Percentiles rank a stretch among this genome's conserved stretches.
Conservation (phyloP, 148 eudicot genomes). For the Nyssa sinensis region DNA sequence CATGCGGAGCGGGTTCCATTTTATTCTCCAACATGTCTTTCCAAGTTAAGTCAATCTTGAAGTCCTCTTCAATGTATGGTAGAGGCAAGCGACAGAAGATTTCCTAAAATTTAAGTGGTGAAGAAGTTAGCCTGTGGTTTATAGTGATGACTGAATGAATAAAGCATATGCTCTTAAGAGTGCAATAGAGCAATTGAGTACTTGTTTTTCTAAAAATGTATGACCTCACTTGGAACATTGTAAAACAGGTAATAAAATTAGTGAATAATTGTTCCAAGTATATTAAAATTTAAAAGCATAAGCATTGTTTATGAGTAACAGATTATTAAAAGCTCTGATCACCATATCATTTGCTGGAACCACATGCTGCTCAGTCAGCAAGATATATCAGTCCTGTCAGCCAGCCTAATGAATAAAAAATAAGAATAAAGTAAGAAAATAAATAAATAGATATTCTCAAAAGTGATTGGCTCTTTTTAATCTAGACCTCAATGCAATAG, state of each 20-base stretch:
- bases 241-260: neutral
- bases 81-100: constrained; percentile 63
- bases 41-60: constrained; percentile 52
- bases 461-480: neutral
- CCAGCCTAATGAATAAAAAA: constrained; percentile 59
- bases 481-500: neutral
- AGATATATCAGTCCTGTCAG: constrained; percentile 73
- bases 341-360: constrained; percentile 39
- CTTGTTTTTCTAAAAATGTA: neutral
- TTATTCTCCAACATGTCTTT: constrained; percentile 43
- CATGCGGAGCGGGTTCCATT: constrained; percentile 64
- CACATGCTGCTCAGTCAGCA: constrained; percentile 67
- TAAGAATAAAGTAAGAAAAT: constrained; percentile 26
- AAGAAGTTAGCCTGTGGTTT: constrained; percentile 11
- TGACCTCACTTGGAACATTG: neutral
- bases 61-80: constrained; percentile 67
- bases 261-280: neutral
- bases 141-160: neutral
- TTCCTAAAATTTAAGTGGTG: constrained; percentile 46
- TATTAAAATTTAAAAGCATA: no score
- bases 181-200: neutral
- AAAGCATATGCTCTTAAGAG: neutral
- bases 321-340: constrained; percentile 45
- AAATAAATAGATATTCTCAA: neutral
- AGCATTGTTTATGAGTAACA: neutral